Evolutionary conservation across 2,329 filamentous ascomycete genomes (phyloP), one percentile per base, ranked within the genome.

Genomic region (Ceratocystiopsis sp.): DNA sequence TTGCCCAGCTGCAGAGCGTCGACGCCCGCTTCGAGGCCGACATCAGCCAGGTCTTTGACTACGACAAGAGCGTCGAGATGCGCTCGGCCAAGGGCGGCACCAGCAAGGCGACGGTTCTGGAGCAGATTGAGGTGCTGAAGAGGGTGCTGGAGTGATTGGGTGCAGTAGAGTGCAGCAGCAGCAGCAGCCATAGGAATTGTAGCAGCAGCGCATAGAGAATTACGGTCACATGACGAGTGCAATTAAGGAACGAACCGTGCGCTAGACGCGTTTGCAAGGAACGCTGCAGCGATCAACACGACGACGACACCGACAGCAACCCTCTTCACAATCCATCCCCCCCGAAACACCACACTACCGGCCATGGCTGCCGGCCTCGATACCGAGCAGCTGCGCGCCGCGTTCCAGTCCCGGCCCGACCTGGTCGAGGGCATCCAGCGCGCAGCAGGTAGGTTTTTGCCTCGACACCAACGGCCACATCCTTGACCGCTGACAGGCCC

Each of bases 41-140:
- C 56, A 73, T 93, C 36, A 60, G 71, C 39, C 64, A 73, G 40
- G 73, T 74, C 21, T 82, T 94, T 56, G 73, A 93, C 61, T 93
- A 91, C 55, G 79, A 93, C 62, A 73, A 73, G 49, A 84, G 79
- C 47, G 84, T 93, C 8, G 85, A 94, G 68, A 71, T 80, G 65
- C 75, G 80, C 55, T 72, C 75, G 37, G 78, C 83, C 3, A 77
- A 76, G 51, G 86, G 85, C 19, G 84, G 84, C 25, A 91, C 83
- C 19, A 86, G 82, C 64, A 77, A 72, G 62, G 70, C 51, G 17
- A 48, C 50, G 10, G 52, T 53, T 10, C 46, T 52, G 16, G 52
- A 52, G 48, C 50, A 53, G 49, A 44, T 53, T 35, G 43, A 46
- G 33, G 48, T 53, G 17, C 43, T 53, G 13, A 45, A 48, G 44